Percentiles rank a stretch among this genome's conserved stretches.
Conservation (phyloP, 306 rosid species). For the Corylus heterophylla region DNA sequence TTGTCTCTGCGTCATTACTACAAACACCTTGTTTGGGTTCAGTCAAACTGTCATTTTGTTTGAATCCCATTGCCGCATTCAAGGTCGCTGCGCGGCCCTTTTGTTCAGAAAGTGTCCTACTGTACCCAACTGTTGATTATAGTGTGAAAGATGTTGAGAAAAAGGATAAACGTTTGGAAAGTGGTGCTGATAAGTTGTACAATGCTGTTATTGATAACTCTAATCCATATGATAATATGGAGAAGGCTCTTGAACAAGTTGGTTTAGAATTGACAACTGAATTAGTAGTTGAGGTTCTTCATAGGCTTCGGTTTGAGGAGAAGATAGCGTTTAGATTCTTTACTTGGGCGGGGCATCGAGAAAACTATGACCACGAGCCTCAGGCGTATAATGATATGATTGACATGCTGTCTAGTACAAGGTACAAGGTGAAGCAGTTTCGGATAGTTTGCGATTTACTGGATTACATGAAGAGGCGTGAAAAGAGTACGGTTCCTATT, state of each 20-base stretch:
- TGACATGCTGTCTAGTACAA: slow-evolving; percentile 74
- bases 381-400: slow-evolving; percentile 77
- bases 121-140: slow-evolving; percentile 29
- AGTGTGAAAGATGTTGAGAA: slow-evolving; percentile 20
- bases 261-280: slow-evolving; percentile 57
- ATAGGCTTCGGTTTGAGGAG: slow-evolving; percentile 75
- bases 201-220: slow-evolving; percentile 51
- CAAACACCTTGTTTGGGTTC: slow-evolving; percentile 19
- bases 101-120: slow-evolving; percentile 42
- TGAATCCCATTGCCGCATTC: slow-evolving; percentile 11
- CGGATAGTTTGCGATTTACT: slow-evolving; percentile 77
- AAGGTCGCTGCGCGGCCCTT: slow-evolving; percentile 31
- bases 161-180: slow-evolving; percentile 27
- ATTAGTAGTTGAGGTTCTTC: slow-evolving; percentile 63
- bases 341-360: slow-evolving; percentile 81
- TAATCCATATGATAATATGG: slow-evolving; percentile 54
- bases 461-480: slow-evolving; percentile 87
- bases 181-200: slow-evolving; percentile 44
- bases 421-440: slow-evolving; percentile 76
- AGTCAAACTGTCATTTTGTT: slow-evolving; percentile 29
- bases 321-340: slow-evolving; percentile 83
- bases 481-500: slow-evolving; percentile 55
- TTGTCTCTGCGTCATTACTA: not conserved
- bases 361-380: slow-evolving; percentile 70
- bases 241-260: slow-evolving; percentile 55